Base-by-base conservation (phyloP, 1,284 basidiomycete genomes). In the Clitocybe nebularis region DNA sequence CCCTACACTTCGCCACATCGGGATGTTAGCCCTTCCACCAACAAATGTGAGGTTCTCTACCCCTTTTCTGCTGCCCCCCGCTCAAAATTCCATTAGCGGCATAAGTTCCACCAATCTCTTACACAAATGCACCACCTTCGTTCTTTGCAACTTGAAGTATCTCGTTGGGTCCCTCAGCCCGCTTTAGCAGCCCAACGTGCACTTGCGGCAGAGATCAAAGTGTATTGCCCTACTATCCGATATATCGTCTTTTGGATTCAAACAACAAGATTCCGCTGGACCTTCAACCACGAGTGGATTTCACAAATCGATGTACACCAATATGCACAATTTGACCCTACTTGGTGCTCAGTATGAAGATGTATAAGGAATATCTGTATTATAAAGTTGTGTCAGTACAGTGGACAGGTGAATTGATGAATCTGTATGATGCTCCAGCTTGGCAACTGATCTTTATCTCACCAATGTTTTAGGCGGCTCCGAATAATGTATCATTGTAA, bases 101-200 rank as follows among this genome's bases (percentile, higher is more conserved):
- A 61, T 29, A 39, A 53, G 19, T 55, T 66, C 33, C 53, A 58
- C 39, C 37, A 50, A 4, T 49, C 45, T 33, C 54, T 68, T 1
- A 54, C 61, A 36, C 21, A 38, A n/a, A 50, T 66, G 36, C 57
- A 49, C 24, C 36, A 48, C 23, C 56, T 67, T 11, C 46, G 43
- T 6, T 50, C 53, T 10, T 51, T 66, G 17, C 63, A 67, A 16
- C 49, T 67, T 4, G 62, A 67, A 26, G 42, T 68, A 5, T 36
- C 47, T 1, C 25, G 45, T 16, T 64, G 64, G 63, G 28, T 32
- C 3, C 62, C 60, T 8, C 55, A 51, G 4, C 51, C 54, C 2
- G 30, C 41, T 8, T 39, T 49, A 0, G 42, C 52, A 10, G 51
- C 53, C 1, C 63, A 63, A 37, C 59, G 62, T 7, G 51, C 55